A percentile compares a stretch with the other conserved stretches of the same genome.
Evolutionary conservation across 164 flowering plant species (phyloP).

Genomic region (Umbilicus rupestris): DNA sequence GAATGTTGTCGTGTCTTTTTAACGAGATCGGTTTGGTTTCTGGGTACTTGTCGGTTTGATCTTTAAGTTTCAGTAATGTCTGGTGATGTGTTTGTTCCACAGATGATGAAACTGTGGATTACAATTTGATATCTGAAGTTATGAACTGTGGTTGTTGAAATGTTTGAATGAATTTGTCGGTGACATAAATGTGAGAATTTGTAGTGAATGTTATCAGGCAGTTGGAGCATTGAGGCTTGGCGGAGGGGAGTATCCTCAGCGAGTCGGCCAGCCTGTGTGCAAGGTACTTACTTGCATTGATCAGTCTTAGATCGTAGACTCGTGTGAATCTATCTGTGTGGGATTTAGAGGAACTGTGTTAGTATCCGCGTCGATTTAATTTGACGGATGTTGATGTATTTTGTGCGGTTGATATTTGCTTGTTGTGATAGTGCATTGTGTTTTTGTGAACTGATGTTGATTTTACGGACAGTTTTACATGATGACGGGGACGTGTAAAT

Average conservation of each 20-base stretch:
- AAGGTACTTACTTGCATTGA: conserved; percentile 39
- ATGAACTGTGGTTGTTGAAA: neutral
- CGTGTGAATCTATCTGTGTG: neutral
- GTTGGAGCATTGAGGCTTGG: conserved; percentile 35
- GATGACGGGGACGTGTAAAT: conserved; percentile 89
- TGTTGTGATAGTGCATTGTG: neutral
- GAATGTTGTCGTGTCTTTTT: neutral
- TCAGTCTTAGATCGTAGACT: neutral
- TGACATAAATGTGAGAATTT: conserved; percentile 1
- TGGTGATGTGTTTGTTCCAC: neutral
- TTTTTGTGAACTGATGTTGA: neutral
- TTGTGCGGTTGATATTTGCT: neutral
- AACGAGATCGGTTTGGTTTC: neutral
- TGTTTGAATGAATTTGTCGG: neutral
- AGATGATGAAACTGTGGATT: neutral
- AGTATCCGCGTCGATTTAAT: neutral
- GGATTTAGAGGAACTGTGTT: neutral
- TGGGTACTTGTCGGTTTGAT: neutral
- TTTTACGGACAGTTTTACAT: conserved; percentile 56
- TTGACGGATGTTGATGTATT: neutral
- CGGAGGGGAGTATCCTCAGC: conserved; percentile 74
- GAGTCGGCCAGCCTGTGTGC: conserved; percentile 76
- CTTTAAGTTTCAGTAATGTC: neutral
- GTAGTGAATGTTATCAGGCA: conserved; percentile 33
- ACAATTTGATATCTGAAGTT: neutral